A percentile compares a stretch with the other conserved stretches of the same genome.
phyloP scores from a whole-genome alignment of 2,329 filamentous ascomycete genomes.

The Fonsecaea pedrosoi region DNA sequence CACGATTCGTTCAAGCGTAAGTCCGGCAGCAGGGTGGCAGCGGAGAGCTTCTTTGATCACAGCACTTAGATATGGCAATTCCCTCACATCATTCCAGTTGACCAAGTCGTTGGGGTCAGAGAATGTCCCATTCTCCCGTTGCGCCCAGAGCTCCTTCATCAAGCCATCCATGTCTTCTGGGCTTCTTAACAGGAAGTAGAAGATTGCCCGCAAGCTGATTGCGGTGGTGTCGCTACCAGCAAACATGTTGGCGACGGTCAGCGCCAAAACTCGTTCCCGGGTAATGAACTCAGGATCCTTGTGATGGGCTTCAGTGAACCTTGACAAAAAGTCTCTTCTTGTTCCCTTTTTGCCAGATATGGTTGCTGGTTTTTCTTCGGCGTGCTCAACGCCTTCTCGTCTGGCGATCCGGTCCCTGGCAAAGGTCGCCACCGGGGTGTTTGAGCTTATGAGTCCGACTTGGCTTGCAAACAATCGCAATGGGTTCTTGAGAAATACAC shows the following conservation, averaged over 20 bases:
- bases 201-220: conserved; percentile 72
- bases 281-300: conserved; percentile 34
- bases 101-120: conserved; percentile 3
- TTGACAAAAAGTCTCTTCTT: conserved; percentile 40
- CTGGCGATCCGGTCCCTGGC: conserved; percentile 24
- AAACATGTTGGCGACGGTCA: conserved; percentile 48
- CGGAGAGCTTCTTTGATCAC: conserved; percentile 49
- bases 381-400: conserved; percentile 15
- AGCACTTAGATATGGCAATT: conserved; percentile 42
- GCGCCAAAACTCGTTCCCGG: conserved; percentile 24
- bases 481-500: conserved; percentile 33
- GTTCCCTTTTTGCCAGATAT: conserved; percentile 10
- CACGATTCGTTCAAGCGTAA: conserved; percentile 40
- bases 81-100: conserved; percentile 58
- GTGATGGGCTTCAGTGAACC: conserved; percentile 42
- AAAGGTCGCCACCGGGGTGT: conserved; percentile 26
- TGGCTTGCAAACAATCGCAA: conserved; percentile 26
- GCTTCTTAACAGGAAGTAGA: conserved; percentile 74
- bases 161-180: conserved; percentile 46
- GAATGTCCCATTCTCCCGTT: conserved; percentile 44
- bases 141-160: conserved; percentile 40
- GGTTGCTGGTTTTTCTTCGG: conserved; percentile 6
- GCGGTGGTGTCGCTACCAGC: conserved; percentile 81
- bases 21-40: conserved; percentile 36
- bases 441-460: conserved; percentile 23